A percentile compares a stretch with the other conserved stretches of the same genome.
Conservation (phyloP, 768 basidiomycete genomes). For the Vararia minispora region DNA sequence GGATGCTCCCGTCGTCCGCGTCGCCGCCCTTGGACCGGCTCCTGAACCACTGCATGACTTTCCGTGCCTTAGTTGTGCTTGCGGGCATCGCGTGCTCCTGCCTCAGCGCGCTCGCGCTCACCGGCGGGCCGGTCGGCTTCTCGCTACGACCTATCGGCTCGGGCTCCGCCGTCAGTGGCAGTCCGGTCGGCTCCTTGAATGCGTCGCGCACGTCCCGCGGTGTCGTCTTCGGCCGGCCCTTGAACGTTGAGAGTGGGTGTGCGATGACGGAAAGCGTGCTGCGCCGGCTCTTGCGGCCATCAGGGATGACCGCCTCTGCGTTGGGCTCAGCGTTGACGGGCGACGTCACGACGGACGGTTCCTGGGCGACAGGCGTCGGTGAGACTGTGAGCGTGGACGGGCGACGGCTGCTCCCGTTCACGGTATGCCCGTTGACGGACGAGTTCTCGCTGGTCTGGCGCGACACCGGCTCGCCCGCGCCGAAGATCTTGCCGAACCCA, state of each 20-base stretch:
- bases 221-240: too few relatives aligned
- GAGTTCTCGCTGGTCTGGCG: conserved; percentile 27
- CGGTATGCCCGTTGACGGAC: conserved; percentile 11
- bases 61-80: conserved; percentile 80
- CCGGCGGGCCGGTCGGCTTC: conserved; percentile 17
- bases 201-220: too few relatives aligned
- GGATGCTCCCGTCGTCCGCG: conserved; percentile 17
- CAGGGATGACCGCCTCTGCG: background rate
- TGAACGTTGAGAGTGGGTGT: too few relatives aligned
- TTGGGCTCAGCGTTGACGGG: background rate
- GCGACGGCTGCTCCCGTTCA: conserved; percentile 14
- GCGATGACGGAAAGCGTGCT: conserved; percentile 23
- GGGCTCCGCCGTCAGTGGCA: conserved; percentile 12
- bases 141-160: conserved; percentile 8
- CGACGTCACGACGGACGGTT: conserved; percentile 8
- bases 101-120: conserved; percentile 22
- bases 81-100: conserved; percentile 37
- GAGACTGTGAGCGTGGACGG: conserved; percentile 24
- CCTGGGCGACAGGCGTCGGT: too few relatives aligned
- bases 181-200: too few relatives aligned
- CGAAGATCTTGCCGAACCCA: conserved; percentile 67
- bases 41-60: conserved; percentile 99
- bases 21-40: conserved; percentile 43
- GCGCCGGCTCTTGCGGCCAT: conserved; percentile 8
- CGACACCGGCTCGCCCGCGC: conserved; percentile 26